Evolutionary conservation across 768 basidiomycete species (phyloP), one percentile per base, ranked within the genome.

Genomic region (Megacollybia marginata): DNA sequence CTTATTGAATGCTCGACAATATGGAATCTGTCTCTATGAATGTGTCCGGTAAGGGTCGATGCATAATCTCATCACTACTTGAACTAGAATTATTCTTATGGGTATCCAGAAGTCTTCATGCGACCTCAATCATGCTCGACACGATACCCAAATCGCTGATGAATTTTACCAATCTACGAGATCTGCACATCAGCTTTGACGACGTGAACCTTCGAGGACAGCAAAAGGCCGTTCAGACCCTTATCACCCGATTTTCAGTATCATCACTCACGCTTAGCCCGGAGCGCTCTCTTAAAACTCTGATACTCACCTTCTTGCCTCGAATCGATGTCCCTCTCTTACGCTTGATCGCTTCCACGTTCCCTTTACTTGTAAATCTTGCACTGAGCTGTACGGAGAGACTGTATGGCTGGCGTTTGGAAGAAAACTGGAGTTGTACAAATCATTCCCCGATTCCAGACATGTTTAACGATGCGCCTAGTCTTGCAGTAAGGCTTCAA

Each of bases 391-490:
- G 78, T 51, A 74, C 78, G 5, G 81, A 83, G 53, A 71, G 80
- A 35, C 66, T 86, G 42, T 74, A 79, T 49, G 57, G 70, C 28
- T 67, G 64, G 46, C 84, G 82, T 59, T 79, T 79, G 52, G 80
- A 81, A 63, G 83, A 84, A 40, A 80, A 76, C 44, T 65, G 79
- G 20, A 71, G 65, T 9, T 69, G 71, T 46, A 71, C 72, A 20
- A 52, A 72, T 3, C 83, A 87, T 62, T 88, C 84, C 7, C 84
- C 85, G 0, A 69, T 88, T 49, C 78, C 78, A 6, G 74, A 76
- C 15, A 59, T 72, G 23, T 82, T 71, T 55, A 48, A 61, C 13
- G 66, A 70, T 23, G 69, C 65, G 8, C 56, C 64, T 43, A 61
- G 64, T 11, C 66, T 88, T 50, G 74, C 76, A 48, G 86, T 88